Evolutionary conservation across 108 stramenopile species (phyloP).

Genomic region (Pseudonitzschia multistriata): DNA sequence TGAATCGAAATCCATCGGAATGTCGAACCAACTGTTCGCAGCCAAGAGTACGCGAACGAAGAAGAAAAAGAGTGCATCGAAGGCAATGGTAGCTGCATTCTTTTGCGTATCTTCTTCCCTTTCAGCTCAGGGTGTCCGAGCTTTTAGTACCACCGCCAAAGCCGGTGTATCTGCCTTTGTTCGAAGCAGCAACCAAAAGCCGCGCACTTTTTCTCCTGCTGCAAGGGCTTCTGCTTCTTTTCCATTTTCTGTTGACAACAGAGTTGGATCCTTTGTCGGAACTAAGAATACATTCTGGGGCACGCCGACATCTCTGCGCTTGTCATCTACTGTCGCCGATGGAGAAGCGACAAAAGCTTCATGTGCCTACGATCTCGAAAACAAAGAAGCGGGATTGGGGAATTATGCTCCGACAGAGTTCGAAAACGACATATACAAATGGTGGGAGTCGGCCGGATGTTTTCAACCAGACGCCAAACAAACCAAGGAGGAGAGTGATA

Average conservation of each 20-base stretch:
- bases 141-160: conserved; percentile 7
- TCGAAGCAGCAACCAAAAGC: neutral
- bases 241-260: neutral
- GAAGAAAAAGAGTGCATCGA: conserved; percentile 14
- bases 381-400: conserved; percentile 43
- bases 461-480: conserved; percentile 81
- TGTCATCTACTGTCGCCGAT: conserved; percentile 23
- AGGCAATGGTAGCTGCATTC: conserved; percentile 4
- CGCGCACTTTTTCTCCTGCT: neutral
- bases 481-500: conserved; percentile 6
- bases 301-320: conserved; percentile 11
- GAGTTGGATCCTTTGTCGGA: neutral
- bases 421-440: conserved; percentile 69
- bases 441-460: conserved; percentile 86
- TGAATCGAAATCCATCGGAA: neutral
- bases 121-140: conserved; percentile 11
- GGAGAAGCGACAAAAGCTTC: neutral
- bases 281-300: conserved; percentile 9
- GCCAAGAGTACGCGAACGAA: conserved; percentile 2
- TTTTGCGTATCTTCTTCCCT: conserved; percentile 17
- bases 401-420: conserved; percentile 73
- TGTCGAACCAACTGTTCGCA: conserved; percentile 17
- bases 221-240: neutral
- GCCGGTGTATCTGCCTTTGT: neutral
- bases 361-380: conserved; percentile 46